Evolutionary conservation across 345 rosid genomes (phyloP).

Genomic region (Noccaea caerulescens): DNA sequence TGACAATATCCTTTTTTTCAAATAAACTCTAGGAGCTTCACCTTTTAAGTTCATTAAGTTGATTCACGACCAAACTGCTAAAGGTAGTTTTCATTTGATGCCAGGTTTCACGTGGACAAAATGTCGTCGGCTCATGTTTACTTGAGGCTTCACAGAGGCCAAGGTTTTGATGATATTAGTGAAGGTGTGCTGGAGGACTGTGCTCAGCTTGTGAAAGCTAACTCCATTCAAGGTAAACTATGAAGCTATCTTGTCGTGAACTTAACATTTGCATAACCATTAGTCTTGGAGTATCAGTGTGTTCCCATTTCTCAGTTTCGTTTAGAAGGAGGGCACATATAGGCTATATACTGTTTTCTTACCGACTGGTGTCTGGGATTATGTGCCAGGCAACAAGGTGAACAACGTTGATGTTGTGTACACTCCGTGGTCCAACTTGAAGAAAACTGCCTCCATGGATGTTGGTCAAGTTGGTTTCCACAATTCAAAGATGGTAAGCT

Average conservation of each 20-base stretch:
- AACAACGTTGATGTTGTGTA: conserved; percentile 94
- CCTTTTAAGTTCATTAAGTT: not conserved
- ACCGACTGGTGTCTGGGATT: conserved; percentile 39
- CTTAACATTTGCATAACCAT: conserved; percentile 17
- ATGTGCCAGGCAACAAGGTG: conserved; percentile 85
- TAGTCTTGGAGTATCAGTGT: conserved; percentile 35
- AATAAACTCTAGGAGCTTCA: conserved; percentile 2
- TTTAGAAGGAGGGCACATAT: conserved; percentile 43
- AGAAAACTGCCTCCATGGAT: conserved; percentile 97
- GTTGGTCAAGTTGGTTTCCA: conserved; percentile 99
- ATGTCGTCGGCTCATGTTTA: conserved; percentile 99
- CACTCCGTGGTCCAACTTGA: conserved; percentile 95
- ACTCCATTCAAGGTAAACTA: conserved; percentile 86
- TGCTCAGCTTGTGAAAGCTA: conserved; percentile 97
- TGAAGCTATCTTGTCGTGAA: conserved; percentile 5
- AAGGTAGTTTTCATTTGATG: conserved; percentile 22
- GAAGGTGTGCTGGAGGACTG: conserved; percentile 94
- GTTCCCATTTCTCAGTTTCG: conserved; percentile 33
- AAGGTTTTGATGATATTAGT: conserved; percentile 79
- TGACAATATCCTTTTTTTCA: not conserved
- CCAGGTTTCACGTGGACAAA: conserved; percentile 98
- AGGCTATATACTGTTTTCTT: conserved; percentile 42
- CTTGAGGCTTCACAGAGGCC: conserved; percentile 83
- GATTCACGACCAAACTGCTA: not conserved
- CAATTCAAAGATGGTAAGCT: conserved; percentile 79